Evolutionary conservation across 306 rosid genomes (phyloP).

Genomic region (Citrullus amarus): DNA sequence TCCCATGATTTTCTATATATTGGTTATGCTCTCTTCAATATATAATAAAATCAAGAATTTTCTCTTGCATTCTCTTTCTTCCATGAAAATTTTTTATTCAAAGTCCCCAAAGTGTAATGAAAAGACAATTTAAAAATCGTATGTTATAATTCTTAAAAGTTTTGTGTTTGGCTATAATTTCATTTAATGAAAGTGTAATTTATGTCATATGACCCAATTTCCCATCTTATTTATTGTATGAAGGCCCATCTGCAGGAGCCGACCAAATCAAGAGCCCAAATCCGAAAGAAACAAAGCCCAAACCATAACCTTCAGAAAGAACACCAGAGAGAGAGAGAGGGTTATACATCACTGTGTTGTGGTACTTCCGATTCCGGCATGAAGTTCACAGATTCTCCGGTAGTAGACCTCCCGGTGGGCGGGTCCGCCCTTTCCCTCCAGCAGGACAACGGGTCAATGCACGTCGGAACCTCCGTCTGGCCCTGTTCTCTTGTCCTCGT

Average conservation of each 20-base stretch:
- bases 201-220: too few relatives aligned
- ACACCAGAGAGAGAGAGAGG: neutral
- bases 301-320: neutral
- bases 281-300: neutral
- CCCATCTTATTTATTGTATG: too few relatives aligned
- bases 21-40: too few relatives aligned
- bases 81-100: too few relatives aligned
- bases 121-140: too few relatives aligned
- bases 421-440: slow-evolving; percentile 46
- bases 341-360: neutral
- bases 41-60: too few relatives aligned
- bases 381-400: slow-evolving; percentile 92
- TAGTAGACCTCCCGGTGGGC: slow-evolving; percentile 60
- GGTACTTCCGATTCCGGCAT: slow-evolving; percentile 11
- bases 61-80: too few relatives aligned
- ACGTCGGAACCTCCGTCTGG: slow-evolving; percentile 93
- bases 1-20: too few relatives aligned
- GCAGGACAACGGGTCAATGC: slow-evolving; percentile 82
- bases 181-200: too few relatives aligned
- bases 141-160: too few relatives aligned
- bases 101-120: too few relatives aligned
- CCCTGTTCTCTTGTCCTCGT: slow-evolving; percentile 89
- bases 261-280: neutral
- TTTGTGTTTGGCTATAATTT: too few relatives aligned
- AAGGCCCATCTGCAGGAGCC: neutral